Evolutionary conservation across 257 asterid genomes (phyloP).

Genomic region (Solanum peruvianum): DNA sequence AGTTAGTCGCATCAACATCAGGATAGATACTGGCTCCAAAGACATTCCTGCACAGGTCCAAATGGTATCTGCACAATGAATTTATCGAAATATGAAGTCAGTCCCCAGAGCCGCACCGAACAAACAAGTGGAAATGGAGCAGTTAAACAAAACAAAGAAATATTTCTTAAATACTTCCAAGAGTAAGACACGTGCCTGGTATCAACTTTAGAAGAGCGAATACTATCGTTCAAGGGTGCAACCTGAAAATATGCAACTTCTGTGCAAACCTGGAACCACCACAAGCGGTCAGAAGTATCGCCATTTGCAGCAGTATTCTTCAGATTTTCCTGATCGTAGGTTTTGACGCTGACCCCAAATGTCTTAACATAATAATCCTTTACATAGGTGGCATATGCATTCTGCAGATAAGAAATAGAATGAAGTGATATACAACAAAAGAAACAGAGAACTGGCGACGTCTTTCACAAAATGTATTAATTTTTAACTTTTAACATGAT

Average conservation of each 20-base stretch:
- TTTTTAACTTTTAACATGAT: neutral
- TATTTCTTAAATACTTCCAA: neutral
- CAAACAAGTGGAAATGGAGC: neutral
- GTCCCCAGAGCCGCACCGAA: neutral
- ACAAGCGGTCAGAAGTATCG: conserved; percentile 55
- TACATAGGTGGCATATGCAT: conserved; percentile 76
- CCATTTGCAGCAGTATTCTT: conserved; percentile 32
- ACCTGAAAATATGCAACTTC: conserved; percentile 98
- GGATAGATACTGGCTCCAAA: conserved; percentile 67
- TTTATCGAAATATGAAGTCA: neutral
- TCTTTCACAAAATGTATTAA: neutral
- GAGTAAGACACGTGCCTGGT: conserved; percentile 36
- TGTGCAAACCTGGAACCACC: conserved; percentile 99
- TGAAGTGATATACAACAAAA: neutral
- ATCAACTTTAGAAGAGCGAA: conserved; percentile 74
- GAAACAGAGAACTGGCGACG: neutral
- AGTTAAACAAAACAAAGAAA: neutral
- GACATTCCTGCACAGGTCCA: conserved; percentile 89
- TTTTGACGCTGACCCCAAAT: conserved; percentile 42
- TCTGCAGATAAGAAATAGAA: conserved; percentile 34
- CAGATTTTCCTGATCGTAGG: conserved; percentile 65
- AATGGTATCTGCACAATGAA: conserved; percentile 64
- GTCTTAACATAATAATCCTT: conserved; percentile 41
- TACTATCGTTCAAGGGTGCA: conserved; percentile 86
- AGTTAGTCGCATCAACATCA: conserved; percentile 72